Evolutionary conservation across 1,284 basidiomycete species (phyloP), one percentile per base, ranked within the genome.

Genomic region (Tylopilus microsporus): DNA sequence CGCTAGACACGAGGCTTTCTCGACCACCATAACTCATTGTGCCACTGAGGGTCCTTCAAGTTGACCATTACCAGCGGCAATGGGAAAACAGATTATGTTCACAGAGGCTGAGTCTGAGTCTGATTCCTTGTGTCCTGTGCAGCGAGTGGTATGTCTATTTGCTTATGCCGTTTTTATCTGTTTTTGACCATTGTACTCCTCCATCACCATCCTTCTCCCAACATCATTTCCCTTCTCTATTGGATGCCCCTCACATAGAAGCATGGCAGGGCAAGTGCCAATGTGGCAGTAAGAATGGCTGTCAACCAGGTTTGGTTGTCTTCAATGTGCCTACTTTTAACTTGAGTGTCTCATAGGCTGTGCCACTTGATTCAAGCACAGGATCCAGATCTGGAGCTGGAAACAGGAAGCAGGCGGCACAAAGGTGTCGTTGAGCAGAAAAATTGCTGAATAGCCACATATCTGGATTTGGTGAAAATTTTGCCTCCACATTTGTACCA

Each of bases 41-140:
- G 21, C 50, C 36, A n/a, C 58, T 19, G 62, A 63, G 25, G 53
- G 25, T 30, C 59, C 64, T 54, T 59, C 58, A 21, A 53, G 64
- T 62, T 68, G 63, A 70, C 69, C 70, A 16, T 48, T 48, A 36
- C 53, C 59, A 52, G 63, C 59, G 58, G 60, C 60, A 34, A 65
- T 60, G 56, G 63, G 64, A 49, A 73, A 73, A 59, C 62, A 69
- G 3, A 61, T 62, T 52, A 50, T 60, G 61, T 64, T 70, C 56
- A 37, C 63, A 56, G 69, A 70, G n/a, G 55, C 57, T 55, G 64
- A 68, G 51, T 37, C 12, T 12, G 61, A 58, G 36, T 37, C 36
- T 30, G 65, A 60, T 47, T 49, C 65, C 13, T 59, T 50, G 53
- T 66, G 69, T 36, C 71, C 72, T 25, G 46, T 62, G 41, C 68